Percentiles rank a stretch among this genome's conserved stretches.
Evolutionary conservation across 2,329 filamentous ascomycete genomes (phyloP).

Genomic region (Hysterium pulicare): DNA sequence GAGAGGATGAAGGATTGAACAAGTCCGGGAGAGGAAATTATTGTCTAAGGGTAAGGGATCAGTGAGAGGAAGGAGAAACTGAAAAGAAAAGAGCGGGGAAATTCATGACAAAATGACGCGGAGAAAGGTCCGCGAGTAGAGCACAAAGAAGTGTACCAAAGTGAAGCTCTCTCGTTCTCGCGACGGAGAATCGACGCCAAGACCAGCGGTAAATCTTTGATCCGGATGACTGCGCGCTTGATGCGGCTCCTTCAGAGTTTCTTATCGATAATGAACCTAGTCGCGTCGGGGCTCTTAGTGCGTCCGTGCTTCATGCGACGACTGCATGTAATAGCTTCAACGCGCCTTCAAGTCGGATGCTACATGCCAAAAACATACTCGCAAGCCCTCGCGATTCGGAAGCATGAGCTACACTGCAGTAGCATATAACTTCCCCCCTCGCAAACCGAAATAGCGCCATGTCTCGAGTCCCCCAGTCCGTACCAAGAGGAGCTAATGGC

Average conservation of each 20-base stretch:
- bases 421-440: no score
- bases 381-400: constrained; percentile 1
- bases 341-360: neutral
- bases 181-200: no score
- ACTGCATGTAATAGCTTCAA: no score
- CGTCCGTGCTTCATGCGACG: no score
- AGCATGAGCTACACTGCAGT: constrained; percentile 13
- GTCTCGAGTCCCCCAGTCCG: constrained; percentile 34
- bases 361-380: no score
- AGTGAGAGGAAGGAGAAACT: neutral
- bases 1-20: neutral
- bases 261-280: no score
- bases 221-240: no score
- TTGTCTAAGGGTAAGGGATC: neutral
- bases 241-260: no score
- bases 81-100: neutral
- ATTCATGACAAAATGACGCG: neutral
- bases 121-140: neutral
- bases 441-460: no score
- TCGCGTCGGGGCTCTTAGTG: no score
- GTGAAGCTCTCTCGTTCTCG: no score
- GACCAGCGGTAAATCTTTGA: no score
- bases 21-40: neutral
- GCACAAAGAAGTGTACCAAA: neutral
- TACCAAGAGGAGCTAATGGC: constrained; percentile 31